Percentiles rank a stretch among this genome's conserved stretches.
These are phyloP conservation scores for Penstemon eatonii DNA, from an alignment of 257 asterid species.

Conservation along the genomic window DNA sequence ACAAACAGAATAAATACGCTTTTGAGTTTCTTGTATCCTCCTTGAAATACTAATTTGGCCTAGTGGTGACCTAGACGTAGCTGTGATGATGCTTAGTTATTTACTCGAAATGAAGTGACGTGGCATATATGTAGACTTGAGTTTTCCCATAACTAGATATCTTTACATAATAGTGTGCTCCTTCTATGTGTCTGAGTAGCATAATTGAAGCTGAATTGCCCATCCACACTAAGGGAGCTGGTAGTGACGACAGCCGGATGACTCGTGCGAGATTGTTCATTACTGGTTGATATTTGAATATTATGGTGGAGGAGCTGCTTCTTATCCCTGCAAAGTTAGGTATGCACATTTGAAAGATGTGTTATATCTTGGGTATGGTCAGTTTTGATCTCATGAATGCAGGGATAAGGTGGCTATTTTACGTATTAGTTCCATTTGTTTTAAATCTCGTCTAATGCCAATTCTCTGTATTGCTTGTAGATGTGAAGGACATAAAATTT, in stretches of 20 bases:
- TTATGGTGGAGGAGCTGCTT: conserved; percentile 66
- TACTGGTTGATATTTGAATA: conserved; percentile 51
- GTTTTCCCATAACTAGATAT: conserved; percentile 9
- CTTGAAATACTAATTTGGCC: conserved; percentile 20
- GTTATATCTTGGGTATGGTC: conserved; percentile 56
- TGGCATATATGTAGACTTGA: conserved; percentile 23
- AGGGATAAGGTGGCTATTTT: conserved; percentile 90
- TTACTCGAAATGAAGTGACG: conserved; percentile 4
- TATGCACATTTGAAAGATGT: conserved; percentile 80
- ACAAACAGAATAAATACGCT: conserved; percentile 24
- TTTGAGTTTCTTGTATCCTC: conserved; percentile 11
- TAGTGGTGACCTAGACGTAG: conserved; percentile 23
- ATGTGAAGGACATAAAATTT: conserved; percentile 94
- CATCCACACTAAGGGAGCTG: conserved; percentile 89
- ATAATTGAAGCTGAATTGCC: conserved; percentile 63
- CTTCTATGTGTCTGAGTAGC: conserved; percentile 46
- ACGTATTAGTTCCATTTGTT: conserved; percentile 11
- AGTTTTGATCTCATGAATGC: conserved; percentile 66
- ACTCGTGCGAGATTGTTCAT: conserved; percentile 52
- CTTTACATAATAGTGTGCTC: conserved; percentile 35
- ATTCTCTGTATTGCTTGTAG: conserved; percentile 42
- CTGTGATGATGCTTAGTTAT: conserved; percentile 16
- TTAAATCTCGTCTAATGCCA: conserved; percentile 25
- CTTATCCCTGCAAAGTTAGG: conserved; percentile 99
- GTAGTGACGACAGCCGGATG: conserved; percentile 91